Evolutionary conservation across 208 protist genomes (phyloP), one percentile per base, ranked within the genome.

Genomic region (Pavlovales sp.): DNA sequence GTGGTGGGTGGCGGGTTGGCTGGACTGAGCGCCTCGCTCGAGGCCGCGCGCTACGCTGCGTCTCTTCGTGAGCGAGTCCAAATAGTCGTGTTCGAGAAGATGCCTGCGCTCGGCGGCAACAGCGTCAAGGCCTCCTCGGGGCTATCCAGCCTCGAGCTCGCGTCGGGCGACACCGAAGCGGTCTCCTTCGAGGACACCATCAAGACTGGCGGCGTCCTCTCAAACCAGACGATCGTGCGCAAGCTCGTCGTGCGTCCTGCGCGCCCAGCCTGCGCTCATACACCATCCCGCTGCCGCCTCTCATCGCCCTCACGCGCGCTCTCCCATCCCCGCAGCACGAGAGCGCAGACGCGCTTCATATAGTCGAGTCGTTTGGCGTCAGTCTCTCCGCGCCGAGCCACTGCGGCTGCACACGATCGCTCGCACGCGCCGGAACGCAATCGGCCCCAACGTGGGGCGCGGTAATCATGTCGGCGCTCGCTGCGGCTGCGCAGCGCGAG

Each of bases 121-220:
- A 71, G 57, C 57, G 57, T 28, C 20, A 71, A 71, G 57, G 57
- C 57, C 57, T 71, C 57, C 22, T 71, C 57, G 14, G 57, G 57
- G 14, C 5, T 71, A 28, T 32, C 5, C 18, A 4, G 18, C 22
- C 57, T 71, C 57, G 26, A 10, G 18, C 18, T 28, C 57, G 57
- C 5, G 1, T 8, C 57, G 1, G 26, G 26, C 26, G 57, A 71
- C 57, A 30, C 5, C 7, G 57, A 71, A 28, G 57, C 57, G 75
- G 34, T 79, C 14, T 97, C 96, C 88, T 93, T 96, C 91, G 93
- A 93, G 83, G 95, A 97, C 90, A 96, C 95, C 28, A 93, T 93
- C 88, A 84, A 67, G 38, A 94, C 94, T 83, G 88, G 93, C 66
- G 93, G 94, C 78, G 95, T 94, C 79, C 88, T 90, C 80, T 95